These are phyloP conservation scores for Ophiostoma sp. DNA, from an alignment of 2,329 filamentous ascomycete genomes.

Conservation along the genomic window DNA sequence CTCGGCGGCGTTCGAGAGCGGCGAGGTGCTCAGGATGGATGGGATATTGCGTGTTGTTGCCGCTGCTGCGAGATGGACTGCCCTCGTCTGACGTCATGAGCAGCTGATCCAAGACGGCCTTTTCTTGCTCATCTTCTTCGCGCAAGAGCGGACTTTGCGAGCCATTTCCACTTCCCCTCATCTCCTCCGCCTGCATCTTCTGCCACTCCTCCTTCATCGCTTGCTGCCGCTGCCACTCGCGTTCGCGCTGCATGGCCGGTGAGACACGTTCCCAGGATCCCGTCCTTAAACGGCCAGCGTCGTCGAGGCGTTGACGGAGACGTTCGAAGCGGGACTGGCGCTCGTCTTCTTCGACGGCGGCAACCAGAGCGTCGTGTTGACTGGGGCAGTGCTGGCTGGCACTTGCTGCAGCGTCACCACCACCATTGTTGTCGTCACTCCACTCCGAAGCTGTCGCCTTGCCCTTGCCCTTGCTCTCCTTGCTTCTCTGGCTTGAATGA, in stretches of 20 bases:
- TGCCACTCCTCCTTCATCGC: slow-evolving; percentile 8
- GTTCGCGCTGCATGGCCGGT: slow-evolving; percentile 18
- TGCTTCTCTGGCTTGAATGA: neutral
- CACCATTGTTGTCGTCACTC: neutral
- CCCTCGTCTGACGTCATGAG: neutral
- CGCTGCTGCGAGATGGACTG: neutral
- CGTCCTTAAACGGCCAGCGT: slow-evolving; percentile 14
- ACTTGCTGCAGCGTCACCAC: neutral
- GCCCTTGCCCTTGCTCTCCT: neutral
- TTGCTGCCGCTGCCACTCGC: slow-evolving; percentile 12
- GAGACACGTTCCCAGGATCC: slow-evolving; percentile 28
- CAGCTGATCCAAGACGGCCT: neutral
- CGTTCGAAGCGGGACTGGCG: neutral
- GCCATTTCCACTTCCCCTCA: neutral
- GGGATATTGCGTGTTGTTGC: neutral
- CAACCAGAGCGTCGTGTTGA: neutral
- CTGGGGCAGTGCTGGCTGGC: neutral
- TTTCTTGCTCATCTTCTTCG: neutral
- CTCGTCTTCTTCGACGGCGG: neutral
- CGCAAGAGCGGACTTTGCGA: neutral
- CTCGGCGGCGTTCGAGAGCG: neutral
- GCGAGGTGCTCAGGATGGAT: neutral
- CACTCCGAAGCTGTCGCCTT: neutral
- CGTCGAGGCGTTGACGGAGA: slow-evolving; percentile 18
- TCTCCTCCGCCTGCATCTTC: slow-evolving; percentile 6